These are phyloP conservation scores for Scedosporium aurantiacum DNA, from an alignment of 2,329 filamentous ascomycete genomes.

Conservation along the genomic window DNA sequence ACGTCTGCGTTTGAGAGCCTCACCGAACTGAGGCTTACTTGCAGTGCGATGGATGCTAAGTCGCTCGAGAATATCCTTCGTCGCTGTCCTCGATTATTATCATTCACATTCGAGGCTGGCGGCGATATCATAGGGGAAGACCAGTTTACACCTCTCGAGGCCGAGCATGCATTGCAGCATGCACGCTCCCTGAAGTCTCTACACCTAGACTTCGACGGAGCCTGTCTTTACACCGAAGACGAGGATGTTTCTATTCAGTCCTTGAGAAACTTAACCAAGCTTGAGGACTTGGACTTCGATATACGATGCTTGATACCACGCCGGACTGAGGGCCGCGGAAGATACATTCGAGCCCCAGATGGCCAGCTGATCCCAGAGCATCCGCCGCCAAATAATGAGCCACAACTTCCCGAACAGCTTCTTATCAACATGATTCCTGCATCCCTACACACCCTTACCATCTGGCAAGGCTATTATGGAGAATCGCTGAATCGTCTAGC, in stretches of 20 bases:
- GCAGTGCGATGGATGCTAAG: background rate
- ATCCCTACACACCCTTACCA: background rate
- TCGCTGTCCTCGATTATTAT: background rate
- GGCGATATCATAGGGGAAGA: background rate
- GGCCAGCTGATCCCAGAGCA: background rate
- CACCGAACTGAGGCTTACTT: background rate
- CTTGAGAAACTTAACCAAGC: background rate
- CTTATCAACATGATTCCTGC: background rate
- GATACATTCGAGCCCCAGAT: background rate
- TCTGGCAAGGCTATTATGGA: background rate
- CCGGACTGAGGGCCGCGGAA: background rate
- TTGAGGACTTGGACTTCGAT: background rate
- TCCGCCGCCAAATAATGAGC: background rate
- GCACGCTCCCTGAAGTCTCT: background rate
- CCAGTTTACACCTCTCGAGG: constrained; percentile 1
- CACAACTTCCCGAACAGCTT: background rate
- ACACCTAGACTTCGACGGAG: background rate
- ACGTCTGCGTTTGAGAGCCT: background rate
- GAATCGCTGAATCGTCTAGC: background rate
- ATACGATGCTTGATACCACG: background rate
- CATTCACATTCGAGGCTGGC: background rate
- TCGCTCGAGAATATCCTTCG: background rate
- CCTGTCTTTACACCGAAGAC: background rate
- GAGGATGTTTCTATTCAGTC: background rate
- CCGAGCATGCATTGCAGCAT: background rate